A percentile compares a stretch with the other conserved stretches of the same genome.
Conservation (phyloP, 345 rosid species). For the Populus alba region DNA sequence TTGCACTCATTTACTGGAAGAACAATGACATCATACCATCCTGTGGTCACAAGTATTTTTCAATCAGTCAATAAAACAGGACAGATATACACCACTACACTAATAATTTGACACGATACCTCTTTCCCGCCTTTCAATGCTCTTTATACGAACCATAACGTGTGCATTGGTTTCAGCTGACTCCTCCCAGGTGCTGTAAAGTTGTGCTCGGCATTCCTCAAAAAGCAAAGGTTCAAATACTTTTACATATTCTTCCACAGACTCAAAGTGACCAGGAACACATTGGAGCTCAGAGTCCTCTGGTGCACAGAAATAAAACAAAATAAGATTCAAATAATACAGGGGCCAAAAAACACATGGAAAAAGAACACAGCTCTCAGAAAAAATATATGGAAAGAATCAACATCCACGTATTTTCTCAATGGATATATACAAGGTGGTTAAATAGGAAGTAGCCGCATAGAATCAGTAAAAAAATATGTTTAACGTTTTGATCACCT, state of each 20-base stretch:
- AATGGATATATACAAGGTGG: background rate
- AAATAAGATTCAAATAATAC: background rate
- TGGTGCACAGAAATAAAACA: conserved; percentile 31
- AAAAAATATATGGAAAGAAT: background rate
- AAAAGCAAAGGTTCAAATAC: conserved; percentile 98
- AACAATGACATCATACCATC: conserved; percentile 94
- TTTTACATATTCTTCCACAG: conserved; percentile 80
- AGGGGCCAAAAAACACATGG: background rate
- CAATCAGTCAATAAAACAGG: conserved; percentile 23
- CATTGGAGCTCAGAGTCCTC: conserved; percentile 88
- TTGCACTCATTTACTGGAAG: conserved; percentile 72
- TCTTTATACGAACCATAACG: conserved; percentile 70
- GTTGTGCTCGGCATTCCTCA: conserved; percentile 98
- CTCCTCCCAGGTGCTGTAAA: conserved; percentile 96
- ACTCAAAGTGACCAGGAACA: conserved; percentile 91
- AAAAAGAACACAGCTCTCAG: background rate
- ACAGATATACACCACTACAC: background rate
- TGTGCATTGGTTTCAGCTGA: conserved; percentile 67
- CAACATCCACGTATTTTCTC: background rate
- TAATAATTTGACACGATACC: conserved; percentile 43
- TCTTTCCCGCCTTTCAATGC: conserved; percentile 92
- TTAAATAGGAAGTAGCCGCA: background rate
- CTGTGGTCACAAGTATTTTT: conserved; percentile 38
- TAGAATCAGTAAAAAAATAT: background rate
- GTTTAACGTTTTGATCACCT: background rate